A percentile compares a stretch with the other conserved stretches of the same genome.
Conservation (phyloP, 371 early-diverging fungal species). For the Syncephalastrum contaminatum region DNA sequence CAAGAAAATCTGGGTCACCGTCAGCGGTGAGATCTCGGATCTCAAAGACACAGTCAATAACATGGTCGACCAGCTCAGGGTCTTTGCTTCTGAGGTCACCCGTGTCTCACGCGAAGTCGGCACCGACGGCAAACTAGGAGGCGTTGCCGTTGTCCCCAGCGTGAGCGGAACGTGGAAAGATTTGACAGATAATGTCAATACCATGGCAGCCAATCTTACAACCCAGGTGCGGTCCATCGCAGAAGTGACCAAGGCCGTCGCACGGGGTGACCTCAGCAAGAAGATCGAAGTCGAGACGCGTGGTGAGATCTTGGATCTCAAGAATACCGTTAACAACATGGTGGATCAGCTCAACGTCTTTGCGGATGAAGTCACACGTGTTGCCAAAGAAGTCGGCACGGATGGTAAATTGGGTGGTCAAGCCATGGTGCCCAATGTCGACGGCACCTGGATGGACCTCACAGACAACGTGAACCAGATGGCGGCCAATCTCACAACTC, state of each 20-base stretch:
- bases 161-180: constrained; percentile 57
- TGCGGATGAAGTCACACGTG: constrained; percentile 43
- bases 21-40: constrained; percentile 61
- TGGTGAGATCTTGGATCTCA: constrained; percentile 67
- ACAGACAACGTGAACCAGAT: constrained; percentile 52
- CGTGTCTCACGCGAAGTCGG: constrained; percentile 44
- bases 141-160: constrained; percentile 31
- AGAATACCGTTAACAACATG: constrained; percentile 68
- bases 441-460: constrained; percentile 51
- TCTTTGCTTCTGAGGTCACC: constrained; percentile 37
- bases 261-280: constrained; percentile 56
- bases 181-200: constrained; percentile 53
- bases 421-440: constrained; percentile 40
- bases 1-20: constrained; percentile 57
- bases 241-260: constrained; percentile 51
- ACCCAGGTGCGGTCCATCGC: constrained; percentile 57
- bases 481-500: constrained; percentile 47
- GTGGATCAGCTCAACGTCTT: constrained; percentile 39
- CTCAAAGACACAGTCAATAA: constrained; percentile 44
- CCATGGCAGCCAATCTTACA: constrained; percentile 51
- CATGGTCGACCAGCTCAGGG: constrained; percentile 44
- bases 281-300: constrained; percentile 63
- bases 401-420: constrained; percentile 48
- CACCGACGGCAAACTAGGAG: constrained; percentile 43
- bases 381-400: constrained; percentile 49